Conservation (phyloP, 1,284 basidiomycete genomes). For the Cryptococcus maquisensis region DNA sequence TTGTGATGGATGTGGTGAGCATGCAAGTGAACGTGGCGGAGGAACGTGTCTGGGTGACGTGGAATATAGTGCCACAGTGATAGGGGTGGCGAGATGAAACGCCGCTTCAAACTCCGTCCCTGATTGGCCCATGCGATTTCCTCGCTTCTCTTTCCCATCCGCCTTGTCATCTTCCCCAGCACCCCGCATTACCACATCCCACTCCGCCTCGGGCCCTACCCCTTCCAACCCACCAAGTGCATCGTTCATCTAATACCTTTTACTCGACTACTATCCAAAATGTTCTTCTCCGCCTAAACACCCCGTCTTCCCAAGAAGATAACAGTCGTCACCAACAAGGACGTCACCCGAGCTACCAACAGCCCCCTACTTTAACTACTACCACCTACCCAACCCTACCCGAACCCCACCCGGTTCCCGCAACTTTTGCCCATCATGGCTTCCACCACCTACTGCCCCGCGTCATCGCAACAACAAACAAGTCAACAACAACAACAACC, state of each 20-base stretch:
- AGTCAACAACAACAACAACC: conserved; percentile 6
- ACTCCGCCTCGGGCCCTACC: conserved; percentile 10
- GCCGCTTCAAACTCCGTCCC: conserved; percentile 5
- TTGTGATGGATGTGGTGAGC: background rate
- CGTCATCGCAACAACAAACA: background rate
- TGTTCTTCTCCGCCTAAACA: conserved; percentile 27
- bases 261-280: conserved; percentile 23
- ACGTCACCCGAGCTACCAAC: conserved; percentile 6
- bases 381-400: conserved; percentile 1
- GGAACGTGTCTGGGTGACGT: background rate
- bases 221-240: conserved; percentile 3
- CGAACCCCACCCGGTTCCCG: conserved; percentile 18
- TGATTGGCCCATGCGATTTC: background rate
- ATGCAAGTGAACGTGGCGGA: background rate
- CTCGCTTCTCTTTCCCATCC: conserved; percentile 5
- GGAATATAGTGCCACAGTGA: background rate
- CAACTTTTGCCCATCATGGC: conserved; percentile 25
- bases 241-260: conserved; percentile 11
- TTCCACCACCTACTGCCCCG: conserved; percentile 8
- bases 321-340: conserved; percentile 11
- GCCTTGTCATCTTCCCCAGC: background rate
- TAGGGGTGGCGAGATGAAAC: background rate
- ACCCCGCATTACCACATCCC: background rate
- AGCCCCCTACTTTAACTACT: conserved; percentile 4
- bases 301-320: conserved; percentile 16